Percentiles rank a stretch among this genome's conserved stretches.
These are phyloP conservation scores for Xylaria telfairii DNA, from an alignment of 495 filamentous ascomycete genomes.

Conservation along the genomic window DNA sequence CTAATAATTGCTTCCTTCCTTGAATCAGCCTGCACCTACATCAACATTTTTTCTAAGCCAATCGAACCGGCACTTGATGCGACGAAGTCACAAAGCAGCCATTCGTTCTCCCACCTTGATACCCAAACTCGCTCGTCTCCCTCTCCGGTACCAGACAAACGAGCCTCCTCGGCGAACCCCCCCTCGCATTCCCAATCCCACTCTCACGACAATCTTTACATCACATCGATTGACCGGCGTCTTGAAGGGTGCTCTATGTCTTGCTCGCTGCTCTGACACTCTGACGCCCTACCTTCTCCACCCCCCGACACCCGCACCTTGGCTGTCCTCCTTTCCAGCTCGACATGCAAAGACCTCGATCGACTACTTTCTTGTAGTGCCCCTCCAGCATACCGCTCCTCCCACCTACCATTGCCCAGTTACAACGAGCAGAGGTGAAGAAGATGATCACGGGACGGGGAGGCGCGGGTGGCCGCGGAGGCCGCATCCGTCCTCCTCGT, in stretches of 20 bases:
- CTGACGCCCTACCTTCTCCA: too few relatives aligned
- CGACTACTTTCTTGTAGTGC: not conserved
- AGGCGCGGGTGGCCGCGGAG: conserved; percentile 60
- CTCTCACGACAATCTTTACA: too few relatives aligned
- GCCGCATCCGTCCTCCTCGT: conserved; percentile 75
- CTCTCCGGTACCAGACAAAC: not conserved
- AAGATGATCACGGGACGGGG: conserved; percentile 66
- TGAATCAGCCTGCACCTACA: not conserved
- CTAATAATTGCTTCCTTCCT: not conserved
- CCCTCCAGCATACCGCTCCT: not conserved
- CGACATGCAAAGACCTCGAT: conserved; percentile 11
- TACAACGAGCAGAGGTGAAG: not conserved
- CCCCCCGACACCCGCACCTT: not conserved
- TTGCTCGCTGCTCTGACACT: not conserved
- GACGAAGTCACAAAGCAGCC: not conserved
- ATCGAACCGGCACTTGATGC: not conserved
- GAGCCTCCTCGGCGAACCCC: not conserved
- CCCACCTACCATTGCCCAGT: not conserved
- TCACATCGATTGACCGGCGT: too few relatives aligned
- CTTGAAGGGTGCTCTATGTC: not conserved
- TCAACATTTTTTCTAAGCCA: not conserved
- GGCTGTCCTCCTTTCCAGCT: not conserved
- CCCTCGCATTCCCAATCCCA: not conserved
- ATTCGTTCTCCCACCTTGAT: not conserved
- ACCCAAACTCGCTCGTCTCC: not conserved